Evolutionary conservation across 179 eudicot species (phyloP), one percentile per base, ranked within the genome.

Genomic region (Beta corolliflora): DNA sequence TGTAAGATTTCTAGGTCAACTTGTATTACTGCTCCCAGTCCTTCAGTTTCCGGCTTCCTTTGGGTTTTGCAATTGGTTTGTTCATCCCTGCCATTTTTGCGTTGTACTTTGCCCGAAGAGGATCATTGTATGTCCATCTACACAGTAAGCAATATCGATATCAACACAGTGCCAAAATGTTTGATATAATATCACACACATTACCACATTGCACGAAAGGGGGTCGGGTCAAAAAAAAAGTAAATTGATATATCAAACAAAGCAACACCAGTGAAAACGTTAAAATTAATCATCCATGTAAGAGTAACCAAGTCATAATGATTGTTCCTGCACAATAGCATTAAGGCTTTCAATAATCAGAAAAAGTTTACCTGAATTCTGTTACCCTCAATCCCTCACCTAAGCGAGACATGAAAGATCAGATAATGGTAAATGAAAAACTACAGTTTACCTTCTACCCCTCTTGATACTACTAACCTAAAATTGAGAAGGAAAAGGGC

Each of bases 61-160:
- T 95, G 46, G 98, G 98, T 83, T 90, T 95, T 54, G 82, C 90
- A 69, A 93, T 92, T 15, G 98, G 93, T 44, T 84, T 89, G 79
- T 92, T 88, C 94, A 93, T 92, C 61, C 93, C 98, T 66, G 97
- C 98, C 98, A 95, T 95, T 85, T 95, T 95, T 18, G 91, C 89
- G 78, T 93, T 89, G 91, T 95, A 95, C 83, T 92, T 95, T 31
- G 93, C 89, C 61, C 97, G 89, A 54, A 91, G 90, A 79, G 91
- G 85, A 87, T 95, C 97, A 82, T 93, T 93, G 86, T 83, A 89
- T 9, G 97, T 89, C 98, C 98, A 95, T 77, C 98, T 95, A 91
- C 84, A 89, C 67, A 59, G 70, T 52, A 23, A 11, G 54, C 78
- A 82, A 44, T 21, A n/a, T 41, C 0, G n/a, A 71, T 21, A 77